These are phyloP conservation scores for Fomitopsis pulvina DNA, from an alignment of 768 basidiomycete species.

Conservation along the genomic window DNA sequence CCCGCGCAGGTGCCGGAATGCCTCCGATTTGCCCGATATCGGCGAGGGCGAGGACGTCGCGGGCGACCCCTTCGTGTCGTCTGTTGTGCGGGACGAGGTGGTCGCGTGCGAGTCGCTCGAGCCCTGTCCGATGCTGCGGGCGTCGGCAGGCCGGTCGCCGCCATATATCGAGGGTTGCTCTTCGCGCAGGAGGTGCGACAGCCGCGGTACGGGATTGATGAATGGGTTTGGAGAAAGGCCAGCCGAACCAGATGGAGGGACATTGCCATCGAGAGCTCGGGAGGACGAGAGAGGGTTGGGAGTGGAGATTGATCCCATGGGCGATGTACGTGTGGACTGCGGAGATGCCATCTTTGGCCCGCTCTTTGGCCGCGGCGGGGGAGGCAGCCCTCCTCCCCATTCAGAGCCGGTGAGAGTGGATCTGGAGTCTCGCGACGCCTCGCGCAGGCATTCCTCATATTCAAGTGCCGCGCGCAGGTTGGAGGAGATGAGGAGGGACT, in stretches of 20 bases:
- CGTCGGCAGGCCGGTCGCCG: constrained; percentile 3
- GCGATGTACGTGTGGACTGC: constrained; percentile 12
- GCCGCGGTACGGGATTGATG: constrained; percentile 30
- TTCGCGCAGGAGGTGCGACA: constrained; percentile 15
- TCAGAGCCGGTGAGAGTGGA: background rate
- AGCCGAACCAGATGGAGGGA: constrained; percentile 6
- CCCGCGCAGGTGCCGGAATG: constrained; percentile 15
- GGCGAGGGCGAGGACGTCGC: background rate
- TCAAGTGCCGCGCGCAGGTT: constrained; percentile 20
- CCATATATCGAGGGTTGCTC: constrained; percentile 5
- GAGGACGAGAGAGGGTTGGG: constrained; percentile 7
- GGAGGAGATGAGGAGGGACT: constrained; percentile 15
- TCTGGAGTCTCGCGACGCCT: background rate
- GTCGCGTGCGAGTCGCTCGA: background rate
- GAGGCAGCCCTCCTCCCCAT: constrained; percentile 14
- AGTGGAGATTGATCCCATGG: constrained; percentile 5
- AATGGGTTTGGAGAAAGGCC: constrained; percentile 24
- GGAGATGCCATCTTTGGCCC: constrained; percentile 5
- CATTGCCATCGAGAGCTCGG: background rate
- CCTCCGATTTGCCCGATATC: background rate
- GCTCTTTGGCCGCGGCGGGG: constrained; percentile 19
- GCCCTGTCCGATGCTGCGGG: background rate
- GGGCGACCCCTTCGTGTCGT: background rate
- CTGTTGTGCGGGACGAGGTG: constrained; percentile 1
- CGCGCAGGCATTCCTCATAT: constrained; percentile 16